phyloP scores from a whole-genome alignment of 768 basidiomycete species.

The Rickenella mellea region DNA sequence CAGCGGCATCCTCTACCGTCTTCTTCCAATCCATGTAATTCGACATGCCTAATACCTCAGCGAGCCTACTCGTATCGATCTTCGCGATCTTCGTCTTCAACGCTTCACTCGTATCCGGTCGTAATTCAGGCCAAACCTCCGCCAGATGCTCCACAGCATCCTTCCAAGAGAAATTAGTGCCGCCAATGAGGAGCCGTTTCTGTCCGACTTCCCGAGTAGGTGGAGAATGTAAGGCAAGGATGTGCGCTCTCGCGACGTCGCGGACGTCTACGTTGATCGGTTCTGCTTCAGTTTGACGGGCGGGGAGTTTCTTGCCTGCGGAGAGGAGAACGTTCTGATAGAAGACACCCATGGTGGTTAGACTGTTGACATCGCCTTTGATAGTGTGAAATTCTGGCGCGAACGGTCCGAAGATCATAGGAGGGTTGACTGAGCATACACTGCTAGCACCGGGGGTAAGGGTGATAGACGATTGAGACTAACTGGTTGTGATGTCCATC shows the following conservation, averaged over 20 bases:
- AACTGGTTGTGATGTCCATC: neutral
- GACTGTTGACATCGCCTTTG: neutral
- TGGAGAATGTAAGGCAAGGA: slow-evolving; percentile 14
- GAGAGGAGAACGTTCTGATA: neutral
- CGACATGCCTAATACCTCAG: neutral
- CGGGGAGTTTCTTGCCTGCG: neutral
- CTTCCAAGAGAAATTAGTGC: slow-evolving; percentile 15
- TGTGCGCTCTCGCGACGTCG: slow-evolving; percentile 23
- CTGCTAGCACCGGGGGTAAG: neutral
- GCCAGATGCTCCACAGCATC: slow-evolving; percentile 16
- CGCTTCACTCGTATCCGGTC: slow-evolving; percentile 8
- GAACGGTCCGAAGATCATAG: slow-evolving; percentile 8
- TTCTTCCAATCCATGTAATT: neutral
- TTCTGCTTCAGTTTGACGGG: slow-evolving; percentile 7
- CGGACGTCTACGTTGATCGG: slow-evolving; percentile 15
- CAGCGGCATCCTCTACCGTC: neutral
- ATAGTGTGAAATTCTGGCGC: slow-evolving; percentile 1
- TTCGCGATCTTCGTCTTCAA: neutral
- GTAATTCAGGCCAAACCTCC: slow-evolving; percentile 13
- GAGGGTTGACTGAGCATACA: slow-evolving; percentile 6
- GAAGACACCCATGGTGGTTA: neutral
- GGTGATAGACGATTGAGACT: slow-evolving; percentile 2
- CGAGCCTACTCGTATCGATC: neutral
- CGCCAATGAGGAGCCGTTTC: slow-evolving; percentile 17
- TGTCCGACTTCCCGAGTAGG: neutral